These are phyloP conservation scores for Apiospora hydei DNA, from an alignment of 2,329 filamentous ascomycete genomes.

Conservation along the genomic window DNA sequence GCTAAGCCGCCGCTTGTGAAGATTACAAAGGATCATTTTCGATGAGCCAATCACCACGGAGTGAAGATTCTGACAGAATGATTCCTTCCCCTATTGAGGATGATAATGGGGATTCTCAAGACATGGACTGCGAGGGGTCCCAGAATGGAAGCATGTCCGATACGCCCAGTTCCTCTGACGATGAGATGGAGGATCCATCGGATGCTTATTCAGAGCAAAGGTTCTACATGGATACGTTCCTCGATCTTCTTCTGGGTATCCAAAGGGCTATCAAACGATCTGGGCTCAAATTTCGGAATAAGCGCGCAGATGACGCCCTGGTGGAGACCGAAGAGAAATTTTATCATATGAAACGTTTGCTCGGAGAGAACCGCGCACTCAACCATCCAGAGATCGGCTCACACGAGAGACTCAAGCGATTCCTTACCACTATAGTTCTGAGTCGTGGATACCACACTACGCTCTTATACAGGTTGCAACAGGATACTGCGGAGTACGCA, in stretches of 20 bases:
- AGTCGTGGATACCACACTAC: background rate
- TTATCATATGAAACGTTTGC: background rate
- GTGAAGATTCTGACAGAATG: background rate
- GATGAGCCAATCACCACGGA: background rate
- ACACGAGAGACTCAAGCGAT: background rate
- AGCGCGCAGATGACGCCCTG: background rate
- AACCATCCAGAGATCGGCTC: background rate
- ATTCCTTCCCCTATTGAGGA: background rate
- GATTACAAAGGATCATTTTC: background rate
- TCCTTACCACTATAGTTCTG: background rate
- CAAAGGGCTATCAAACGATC: background rate
- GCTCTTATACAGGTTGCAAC: background rate
- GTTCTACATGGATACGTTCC: background rate
- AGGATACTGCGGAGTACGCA: background rate
- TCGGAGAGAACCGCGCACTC: background rate
- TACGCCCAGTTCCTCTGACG: background rate
- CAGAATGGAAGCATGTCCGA: background rate
- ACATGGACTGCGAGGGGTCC: background rate
- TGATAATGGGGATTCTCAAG: background rate
- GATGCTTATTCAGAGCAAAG: background rate
- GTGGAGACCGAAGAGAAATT: background rate
- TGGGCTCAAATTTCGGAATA: background rate
- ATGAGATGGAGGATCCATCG: background rate
- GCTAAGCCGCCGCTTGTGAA: background rate
- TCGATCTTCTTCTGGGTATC: background rate